Percentiles rank a stretch among this genome's conserved stretches.
Conservation (phyloP, 1,139 yeast genomes). For the Saccharomyces hybrid region DNA sequence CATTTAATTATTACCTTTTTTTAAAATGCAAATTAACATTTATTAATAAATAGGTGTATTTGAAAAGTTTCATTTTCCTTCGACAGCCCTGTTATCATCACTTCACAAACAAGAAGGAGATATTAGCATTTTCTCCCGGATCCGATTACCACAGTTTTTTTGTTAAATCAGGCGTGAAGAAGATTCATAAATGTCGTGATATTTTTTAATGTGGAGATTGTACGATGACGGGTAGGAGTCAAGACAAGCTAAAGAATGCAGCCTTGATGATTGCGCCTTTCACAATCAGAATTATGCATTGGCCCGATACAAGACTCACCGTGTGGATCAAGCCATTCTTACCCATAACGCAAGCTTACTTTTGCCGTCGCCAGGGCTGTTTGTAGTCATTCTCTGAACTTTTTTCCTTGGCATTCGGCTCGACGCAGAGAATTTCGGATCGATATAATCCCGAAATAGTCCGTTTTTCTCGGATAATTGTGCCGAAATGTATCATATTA, state of each 20-base stretch:
- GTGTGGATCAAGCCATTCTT: not conserved
- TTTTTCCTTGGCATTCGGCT: not conserved
- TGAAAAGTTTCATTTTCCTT: no score
- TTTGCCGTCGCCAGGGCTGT: not conserved
- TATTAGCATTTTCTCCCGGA: not conserved
- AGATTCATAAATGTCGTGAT: not conserved
- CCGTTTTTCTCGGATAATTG: not conserved
- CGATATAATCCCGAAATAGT: not conserved
- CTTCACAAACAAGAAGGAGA: not conserved
- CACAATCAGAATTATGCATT: not conserved
- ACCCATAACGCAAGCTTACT: not conserved
- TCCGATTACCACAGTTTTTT: not conserved
- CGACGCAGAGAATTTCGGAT: not conserved
- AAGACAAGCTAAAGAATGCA: not conserved
- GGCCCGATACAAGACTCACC: not conserved
- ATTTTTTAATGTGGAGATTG: no score
- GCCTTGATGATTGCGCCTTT: not conserved
- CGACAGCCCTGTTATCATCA: no score
- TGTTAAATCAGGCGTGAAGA: not conserved
- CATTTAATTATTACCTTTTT: no score
- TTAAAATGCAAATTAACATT: not conserved
- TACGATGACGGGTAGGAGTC: no score
- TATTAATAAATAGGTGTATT: not conserved
- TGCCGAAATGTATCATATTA: not conserved
- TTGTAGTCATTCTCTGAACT: not conserved